Conservation (phyloP, 169 alveolate genomes). For the Theileria luwenshuni region DNA sequence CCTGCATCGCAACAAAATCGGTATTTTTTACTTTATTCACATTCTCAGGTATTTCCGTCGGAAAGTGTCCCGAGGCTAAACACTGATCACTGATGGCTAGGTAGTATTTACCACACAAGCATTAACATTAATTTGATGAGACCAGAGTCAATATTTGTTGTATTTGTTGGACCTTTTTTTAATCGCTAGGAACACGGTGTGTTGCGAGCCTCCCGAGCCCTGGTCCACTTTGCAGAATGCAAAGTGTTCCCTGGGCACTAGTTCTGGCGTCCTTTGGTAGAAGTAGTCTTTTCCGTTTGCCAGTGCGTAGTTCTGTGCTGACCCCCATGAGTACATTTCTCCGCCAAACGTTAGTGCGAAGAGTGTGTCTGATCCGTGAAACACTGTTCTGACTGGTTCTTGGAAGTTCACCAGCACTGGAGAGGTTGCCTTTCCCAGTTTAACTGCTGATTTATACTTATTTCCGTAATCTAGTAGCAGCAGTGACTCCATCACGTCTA, state of each 20-base stretch:
- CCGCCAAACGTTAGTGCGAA: conserved; percentile 40
- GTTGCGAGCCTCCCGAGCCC: conserved; percentile 69
- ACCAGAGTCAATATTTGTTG: too few species aligned
- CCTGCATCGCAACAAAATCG: conserved; percentile 53
- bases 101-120: too few species aligned
- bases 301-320: conserved; percentile 64
- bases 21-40: conserved; percentile 28
- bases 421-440: conserved; percentile 27
- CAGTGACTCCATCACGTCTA: background rate
- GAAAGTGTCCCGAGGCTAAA: conserved; percentile 7
- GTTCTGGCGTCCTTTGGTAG: conserved; percentile 49
- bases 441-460: background rate
- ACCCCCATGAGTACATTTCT: conserved; percentile 65
- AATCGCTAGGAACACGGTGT: conserved; percentile 61
- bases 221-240: conserved; percentile 15
- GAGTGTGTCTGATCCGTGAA: conserved; percentile 49
- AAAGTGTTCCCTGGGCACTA: conserved; percentile 16
- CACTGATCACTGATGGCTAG: too few species aligned
- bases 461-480: background rate
- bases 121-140: too few species aligned
- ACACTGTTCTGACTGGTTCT: conserved; percentile 34
- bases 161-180: too few species aligned
- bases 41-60: conserved; percentile 12
- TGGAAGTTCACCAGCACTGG: conserved; percentile 27
- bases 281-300: conserved; percentile 61